Evolutionary conservation across 768 basidiomycete genomes (phyloP).

Genomic region (Kondoa subrosea): DNA sequence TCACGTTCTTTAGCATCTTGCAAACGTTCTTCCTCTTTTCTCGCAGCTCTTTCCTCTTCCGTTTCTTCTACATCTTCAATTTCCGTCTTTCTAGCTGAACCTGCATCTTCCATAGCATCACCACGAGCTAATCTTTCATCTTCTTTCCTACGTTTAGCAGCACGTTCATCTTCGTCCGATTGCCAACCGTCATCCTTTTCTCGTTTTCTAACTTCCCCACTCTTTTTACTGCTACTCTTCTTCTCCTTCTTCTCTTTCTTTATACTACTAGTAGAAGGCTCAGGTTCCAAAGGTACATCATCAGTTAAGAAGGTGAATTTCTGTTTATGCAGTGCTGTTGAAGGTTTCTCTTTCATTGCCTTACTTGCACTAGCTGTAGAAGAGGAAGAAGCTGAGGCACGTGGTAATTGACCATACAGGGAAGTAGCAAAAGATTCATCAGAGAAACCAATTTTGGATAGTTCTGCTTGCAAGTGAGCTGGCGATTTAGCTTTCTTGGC

Average conservation of each 20-base stretch:
- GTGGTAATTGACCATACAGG: background rate
- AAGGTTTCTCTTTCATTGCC: background rate
- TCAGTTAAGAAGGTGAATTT: background rate
- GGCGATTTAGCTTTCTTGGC: background rate
- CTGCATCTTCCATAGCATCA: too few relatives aligned
- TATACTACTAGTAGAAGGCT: background rate
- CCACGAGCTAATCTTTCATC: background rate
- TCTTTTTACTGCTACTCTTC: background rate
- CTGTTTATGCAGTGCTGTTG: background rate
- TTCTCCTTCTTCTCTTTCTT: background rate
- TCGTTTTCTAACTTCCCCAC: background rate
- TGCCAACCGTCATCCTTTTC: background rate
- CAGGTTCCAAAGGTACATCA: too few relatives aligned
- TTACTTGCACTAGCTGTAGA: background rate
- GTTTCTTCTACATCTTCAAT: background rate
- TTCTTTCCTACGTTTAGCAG: background rate
- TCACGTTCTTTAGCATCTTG: conserved; percentile 76
- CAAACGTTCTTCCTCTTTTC: conserved; percentile 51
- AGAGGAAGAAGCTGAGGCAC: background rate
- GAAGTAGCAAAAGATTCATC: background rate
- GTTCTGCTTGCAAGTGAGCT: background rate
- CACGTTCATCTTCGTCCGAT: background rate
- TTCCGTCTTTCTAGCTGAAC: too few relatives aligned
- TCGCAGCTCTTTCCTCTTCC: background rate
- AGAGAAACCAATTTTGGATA: background rate